Conservation (phyloP, 2,329 filamentous ascomycete species). For the Eutypa lata region DNA sequence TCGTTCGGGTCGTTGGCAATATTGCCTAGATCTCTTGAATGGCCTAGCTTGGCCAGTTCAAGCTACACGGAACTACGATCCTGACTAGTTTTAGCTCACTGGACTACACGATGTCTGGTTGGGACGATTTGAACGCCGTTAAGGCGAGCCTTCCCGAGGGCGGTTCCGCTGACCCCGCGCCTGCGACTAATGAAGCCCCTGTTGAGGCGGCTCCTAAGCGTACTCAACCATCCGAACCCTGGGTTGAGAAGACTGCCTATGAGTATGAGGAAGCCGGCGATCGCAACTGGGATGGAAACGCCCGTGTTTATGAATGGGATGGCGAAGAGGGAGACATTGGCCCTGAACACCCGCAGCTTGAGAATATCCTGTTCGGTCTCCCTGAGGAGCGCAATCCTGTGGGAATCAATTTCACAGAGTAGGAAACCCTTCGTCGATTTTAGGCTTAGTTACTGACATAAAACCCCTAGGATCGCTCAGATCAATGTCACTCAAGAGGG, state of each 20-base stretch:
- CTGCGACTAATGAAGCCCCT: constrained; percentile 5
- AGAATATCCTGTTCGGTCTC: constrained; percentile 70
- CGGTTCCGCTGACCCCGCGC: constrained; percentile 3
- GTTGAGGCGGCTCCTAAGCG: constrained; percentile 4
- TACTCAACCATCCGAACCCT: constrained; percentile 32
- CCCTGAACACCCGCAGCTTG: constrained; percentile 66
- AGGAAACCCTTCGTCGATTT: constrained; percentile 27
- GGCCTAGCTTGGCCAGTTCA: too few relatives aligned
- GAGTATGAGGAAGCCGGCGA: constrained; percentile 42
- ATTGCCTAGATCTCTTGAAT: too few relatives aligned
- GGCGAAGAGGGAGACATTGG: constrained; percentile 86
- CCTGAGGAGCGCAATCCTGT: constrained; percentile 44
- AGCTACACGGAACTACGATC: too few relatives aligned
- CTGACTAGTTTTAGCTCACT: neutral
- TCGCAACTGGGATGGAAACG: constrained; percentile 50
- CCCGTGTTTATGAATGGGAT: constrained; percentile 76
- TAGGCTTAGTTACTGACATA: constrained; percentile 2
- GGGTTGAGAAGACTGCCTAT: constrained; percentile 43
- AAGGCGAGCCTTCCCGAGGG: constrained; percentile 29
- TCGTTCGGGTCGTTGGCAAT: too few relatives aligned
- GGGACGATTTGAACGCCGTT: constrained; percentile 22
- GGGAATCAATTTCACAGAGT: constrained; percentile 65
- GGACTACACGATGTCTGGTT: constrained; percentile 24
- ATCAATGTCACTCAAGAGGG: constrained; percentile 60
- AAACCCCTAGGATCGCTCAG: constrained; percentile 43